These are phyloP conservation scores for Populus hybrid DNA, from an alignment of 441 rosid genomes.

Conservation along the genomic window DNA sequence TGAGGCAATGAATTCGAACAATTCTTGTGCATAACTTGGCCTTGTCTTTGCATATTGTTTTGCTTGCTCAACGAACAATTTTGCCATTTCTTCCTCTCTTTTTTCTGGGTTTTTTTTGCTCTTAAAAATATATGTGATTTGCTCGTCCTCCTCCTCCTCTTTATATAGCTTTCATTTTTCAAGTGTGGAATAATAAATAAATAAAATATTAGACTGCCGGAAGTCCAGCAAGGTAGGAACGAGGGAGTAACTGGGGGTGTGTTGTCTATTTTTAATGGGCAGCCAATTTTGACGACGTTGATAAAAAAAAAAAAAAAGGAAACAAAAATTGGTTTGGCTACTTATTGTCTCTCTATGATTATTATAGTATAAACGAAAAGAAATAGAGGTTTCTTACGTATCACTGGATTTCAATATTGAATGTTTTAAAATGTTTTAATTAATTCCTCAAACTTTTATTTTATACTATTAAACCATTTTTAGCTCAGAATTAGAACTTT, in stretches of 20 bases:
- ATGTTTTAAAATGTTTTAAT: no score
- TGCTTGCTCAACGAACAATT: conserved; percentile 74
- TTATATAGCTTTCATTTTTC: neutral
- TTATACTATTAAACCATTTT: no score
- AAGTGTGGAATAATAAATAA: neutral
- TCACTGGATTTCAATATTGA: no score
- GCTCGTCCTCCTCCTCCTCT: neutral
- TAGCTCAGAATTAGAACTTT: no score
- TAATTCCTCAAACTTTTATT: no score
- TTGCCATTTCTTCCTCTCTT: conserved; percentile 39
- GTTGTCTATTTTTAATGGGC: neutral
- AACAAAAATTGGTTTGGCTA: neutral
- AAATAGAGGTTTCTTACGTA: no score
- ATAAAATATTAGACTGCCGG: neutral
- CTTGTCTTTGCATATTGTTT: conserved; percentile 59
- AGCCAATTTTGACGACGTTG: neutral
- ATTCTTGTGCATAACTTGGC: conserved; percentile 60
- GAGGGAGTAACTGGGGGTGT: neutral
- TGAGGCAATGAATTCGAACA: conserved; percentile 67
- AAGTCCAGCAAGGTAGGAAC: neutral
- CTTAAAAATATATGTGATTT: no score
- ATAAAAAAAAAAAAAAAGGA: no score
- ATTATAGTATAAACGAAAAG: no score
- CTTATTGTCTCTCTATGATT: neutral
- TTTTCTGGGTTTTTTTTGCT: neutral